Evolutionary conservation across 257 asterid genomes (phyloP).

Genomic region (Oldenlandia corymbosa): DNA sequence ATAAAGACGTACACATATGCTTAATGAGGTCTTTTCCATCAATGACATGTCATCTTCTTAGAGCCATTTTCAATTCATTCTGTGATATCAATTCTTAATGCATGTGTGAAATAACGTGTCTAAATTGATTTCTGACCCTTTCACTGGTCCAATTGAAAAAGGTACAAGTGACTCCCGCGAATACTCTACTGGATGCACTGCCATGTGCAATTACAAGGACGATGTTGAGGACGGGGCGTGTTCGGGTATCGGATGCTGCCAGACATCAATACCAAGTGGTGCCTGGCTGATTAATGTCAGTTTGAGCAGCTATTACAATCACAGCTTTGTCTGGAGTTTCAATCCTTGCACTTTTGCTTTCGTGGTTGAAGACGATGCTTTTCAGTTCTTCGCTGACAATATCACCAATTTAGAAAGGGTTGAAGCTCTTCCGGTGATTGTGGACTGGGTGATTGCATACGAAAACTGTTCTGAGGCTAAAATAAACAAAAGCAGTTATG

Average conservation of each 20-base stretch:
- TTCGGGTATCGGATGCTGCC: constrained; percentile 8
- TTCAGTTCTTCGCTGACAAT: not conserved
- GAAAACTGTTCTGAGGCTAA: not conserved
- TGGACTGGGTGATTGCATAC: not conserved
- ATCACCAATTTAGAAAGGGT: not conserved
- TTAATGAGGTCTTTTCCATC: too few species aligned
- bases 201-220: constrained; percentile 4
- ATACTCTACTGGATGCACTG: constrained; percentile 23
- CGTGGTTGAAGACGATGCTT: not conserved
- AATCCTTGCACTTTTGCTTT: constrained; percentile 8
- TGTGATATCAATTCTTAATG: too few species aligned
- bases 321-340: not conserved
- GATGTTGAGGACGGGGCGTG: constrained; percentile 18
- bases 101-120: too few species aligned
- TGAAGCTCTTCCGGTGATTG: not conserved
- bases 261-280: not conserved
- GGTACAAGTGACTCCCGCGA: not conserved
- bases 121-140: too few species aligned
- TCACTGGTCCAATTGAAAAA: too few species aligned
- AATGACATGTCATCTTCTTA: too few species aligned
- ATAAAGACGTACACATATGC: too few species aligned
- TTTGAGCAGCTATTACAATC: not conserved
- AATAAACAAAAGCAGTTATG: not conserved
- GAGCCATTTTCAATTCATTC: too few species aligned
- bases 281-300: not conserved